phyloP scores from a whole-genome alignment of 129 eudicot species.

The Silybum marianum region DNA sequence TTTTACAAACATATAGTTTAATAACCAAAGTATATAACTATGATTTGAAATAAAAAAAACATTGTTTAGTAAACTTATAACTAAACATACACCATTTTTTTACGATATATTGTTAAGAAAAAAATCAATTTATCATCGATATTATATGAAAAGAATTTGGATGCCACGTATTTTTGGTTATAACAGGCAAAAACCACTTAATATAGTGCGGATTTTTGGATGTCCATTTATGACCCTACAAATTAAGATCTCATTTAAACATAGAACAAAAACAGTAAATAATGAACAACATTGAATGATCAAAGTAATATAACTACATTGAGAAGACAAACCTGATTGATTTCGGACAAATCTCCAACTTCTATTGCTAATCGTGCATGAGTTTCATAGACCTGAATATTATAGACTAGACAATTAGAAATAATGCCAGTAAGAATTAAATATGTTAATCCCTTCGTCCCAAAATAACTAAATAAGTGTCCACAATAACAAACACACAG shows the following conservation, averaged over 20 bases:
- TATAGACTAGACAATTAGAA: constrained; percentile 9
- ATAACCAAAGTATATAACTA: not conserved
- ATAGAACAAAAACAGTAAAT: not conserved
- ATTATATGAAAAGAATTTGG: not conserved
- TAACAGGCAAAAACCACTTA: not conserved
- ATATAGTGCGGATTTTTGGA: not conserved
- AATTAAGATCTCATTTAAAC: constrained; percentile 1
- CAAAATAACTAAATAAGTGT: not conserved
- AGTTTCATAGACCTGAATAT: constrained; percentile 87
- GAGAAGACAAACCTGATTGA: constrained; percentile 73
- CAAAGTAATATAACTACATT: constrained; percentile 5
- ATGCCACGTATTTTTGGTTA: not conserved
- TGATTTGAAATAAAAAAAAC: not conserved
- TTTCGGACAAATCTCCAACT: constrained; percentile 89
- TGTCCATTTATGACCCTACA: not conserved
- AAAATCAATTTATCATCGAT: not conserved
- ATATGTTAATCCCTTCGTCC: not conserved
- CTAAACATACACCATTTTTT: not conserved
- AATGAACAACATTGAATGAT: not conserved
- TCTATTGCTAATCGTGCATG: constrained; percentile 97
- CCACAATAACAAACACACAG: not conserved
- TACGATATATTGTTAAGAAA: not conserved
- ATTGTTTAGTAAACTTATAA: constrained; percentile 6
- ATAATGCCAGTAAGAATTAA: not conserved
- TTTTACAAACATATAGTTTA: not conserved